Evolutionary conservation across 2,329 filamentous ascomycete genomes (phyloP), one percentile per base, ranked within the genome.

Genomic region (Cercospora sp.): DNA sequence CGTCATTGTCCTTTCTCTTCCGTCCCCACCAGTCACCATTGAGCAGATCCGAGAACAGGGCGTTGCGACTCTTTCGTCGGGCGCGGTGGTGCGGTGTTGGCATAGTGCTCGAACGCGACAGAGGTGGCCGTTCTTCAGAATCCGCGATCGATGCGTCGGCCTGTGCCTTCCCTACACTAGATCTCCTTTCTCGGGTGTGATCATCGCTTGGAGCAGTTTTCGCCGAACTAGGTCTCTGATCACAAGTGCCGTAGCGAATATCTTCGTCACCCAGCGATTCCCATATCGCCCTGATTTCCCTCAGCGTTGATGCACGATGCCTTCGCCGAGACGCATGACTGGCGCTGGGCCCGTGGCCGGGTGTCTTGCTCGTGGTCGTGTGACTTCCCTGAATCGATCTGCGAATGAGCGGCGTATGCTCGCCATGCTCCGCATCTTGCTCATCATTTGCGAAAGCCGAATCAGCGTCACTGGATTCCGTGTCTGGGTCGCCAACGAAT

Each of bases 401-500:
- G n/a, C 67, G 66, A 10, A 75, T 66, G 6, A 75, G 60, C 3
- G 60, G 62, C 23, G 70, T 73, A n/a, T 69, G 66, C 51, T 75
- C 74, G 31, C 68, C 67, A 20, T 66, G 51, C 18, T 73, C 73
- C 30, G 63, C 62, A 16, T 71, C 69, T 5, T 63, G 23, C 23
- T 75, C 73, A 20, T 74, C 72, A 16, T 42, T 42, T 1, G 72
- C 71, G 2, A 70, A 68, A 10, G 73, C 69, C 3, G 71, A 70
- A 18, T 68, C 73, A 3, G 68, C 70, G 12, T 75, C 73, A 58
- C 75, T 73, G 9, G 69, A 73, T 31, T 73, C 73, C 5, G 71
- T 72, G 42, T 75, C 73, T 20, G 75, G 76, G 42, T 78, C 77
- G 26, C 71, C 76, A 23, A 78, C 74, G 59, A 78, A 86, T 31